A percentile compares a stretch with the other conserved stretches of the same genome.
phyloP scores from a whole-genome alignment of 2,329 filamentous ascomycete genomes.

The Macrophomina phaseolina region DNA sequence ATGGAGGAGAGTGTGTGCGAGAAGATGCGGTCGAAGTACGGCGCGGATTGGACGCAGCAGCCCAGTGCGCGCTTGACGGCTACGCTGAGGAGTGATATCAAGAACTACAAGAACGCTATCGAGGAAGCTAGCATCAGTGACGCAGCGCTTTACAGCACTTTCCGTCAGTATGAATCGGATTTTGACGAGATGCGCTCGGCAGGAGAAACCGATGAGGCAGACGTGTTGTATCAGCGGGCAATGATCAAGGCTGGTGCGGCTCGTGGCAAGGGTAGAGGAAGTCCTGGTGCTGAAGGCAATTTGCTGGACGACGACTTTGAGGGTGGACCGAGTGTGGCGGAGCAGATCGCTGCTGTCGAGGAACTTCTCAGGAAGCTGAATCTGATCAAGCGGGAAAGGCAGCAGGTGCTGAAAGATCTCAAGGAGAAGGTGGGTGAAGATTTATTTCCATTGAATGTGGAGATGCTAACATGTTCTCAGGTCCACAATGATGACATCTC shows the following conservation, averaged over 20 bases:
- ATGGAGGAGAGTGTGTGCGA: slow-evolving; percentile 98
- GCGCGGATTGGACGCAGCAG: slow-evolving; percentile 94
- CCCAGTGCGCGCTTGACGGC: slow-evolving; percentile 88
- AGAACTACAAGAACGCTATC: slow-evolving; percentile 85
- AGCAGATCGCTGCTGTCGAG: slow-evolving; percentile 89
- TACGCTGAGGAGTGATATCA: slow-evolving; percentile 84
- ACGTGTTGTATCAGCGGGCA: slow-evolving; percentile 85
- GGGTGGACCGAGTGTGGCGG: slow-evolving; percentile 76
- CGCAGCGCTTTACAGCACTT: slow-evolving; percentile 78
- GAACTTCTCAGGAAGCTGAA: slow-evolving; percentile 90
- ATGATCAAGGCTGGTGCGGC: slow-evolving; percentile 76
- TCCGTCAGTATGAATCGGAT: slow-evolving; percentile 83
- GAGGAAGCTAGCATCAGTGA: slow-evolving; percentile 91
- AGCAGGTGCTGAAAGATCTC: slow-evolving; percentile 91
- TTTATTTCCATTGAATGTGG: not conserved
- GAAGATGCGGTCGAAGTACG: slow-evolving; percentile 99
- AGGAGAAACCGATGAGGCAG: slow-evolving; percentile 83
- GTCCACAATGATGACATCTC: slow-evolving; percentile 97
- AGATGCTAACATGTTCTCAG: slow-evolving; percentile 53
- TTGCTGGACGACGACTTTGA: slow-evolving; percentile 94
- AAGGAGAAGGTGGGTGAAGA: slow-evolving; percentile 82
- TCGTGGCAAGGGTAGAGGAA: slow-evolving; percentile 64
- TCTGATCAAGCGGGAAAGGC: slow-evolving; percentile 87
- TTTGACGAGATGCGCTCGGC: slow-evolving; percentile 96
- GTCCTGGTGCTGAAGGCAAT: slow-evolving; percentile 72